Evolutionary conservation across 345 rosid genomes (phyloP), one percentile per base, ranked within the genome.

Genomic region (Heritiera littoralis): DNA sequence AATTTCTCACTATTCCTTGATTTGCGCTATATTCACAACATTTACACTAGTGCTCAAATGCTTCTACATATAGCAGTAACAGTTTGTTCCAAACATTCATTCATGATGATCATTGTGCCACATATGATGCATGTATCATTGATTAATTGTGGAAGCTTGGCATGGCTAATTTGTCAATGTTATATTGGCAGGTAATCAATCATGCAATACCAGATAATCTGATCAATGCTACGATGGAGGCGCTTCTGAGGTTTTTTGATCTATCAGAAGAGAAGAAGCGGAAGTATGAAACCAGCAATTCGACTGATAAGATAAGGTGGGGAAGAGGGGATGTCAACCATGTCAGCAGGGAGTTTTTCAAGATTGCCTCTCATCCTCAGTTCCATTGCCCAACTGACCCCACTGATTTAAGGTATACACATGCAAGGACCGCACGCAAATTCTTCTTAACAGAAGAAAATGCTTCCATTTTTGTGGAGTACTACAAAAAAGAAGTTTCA

Each of bases 101-200:
- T 54, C 59, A 54, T 5, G 59, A 54, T 5, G 20, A 54, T 52
- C 18, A 52, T 17, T 13, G 17, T 17, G 13, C 7, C 14, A 52
- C 55, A 52, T 52, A 14, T 54, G 17, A 54, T 56, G 59, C 59
- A 56, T 56, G 11, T 20, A 20, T 28, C 5, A 2, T 35, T 35
- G 9, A 7, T 14, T 30, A 38, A 13, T 66, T 5, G 18, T 35
- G 35, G 18, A 30, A 65, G 14, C 70, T 66, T 35, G 20, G 2
- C 4, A 3, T 32, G 43, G n/a, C 0, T 49, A 11, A 49, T 66
- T 58, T 56, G 9, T 7, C 1, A 3, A 15, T 52, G 56, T 13
- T 35, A 14, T 77, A 78, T 84, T 58, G 32, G 12, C 82, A 84
- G 84, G 60, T 84, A 71, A 80, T 75, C 9, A 84, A 84, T 80